phyloP scores from a whole-genome alignment of 352 stramenopile genomes.

The Pythium coloratum region DNA sequence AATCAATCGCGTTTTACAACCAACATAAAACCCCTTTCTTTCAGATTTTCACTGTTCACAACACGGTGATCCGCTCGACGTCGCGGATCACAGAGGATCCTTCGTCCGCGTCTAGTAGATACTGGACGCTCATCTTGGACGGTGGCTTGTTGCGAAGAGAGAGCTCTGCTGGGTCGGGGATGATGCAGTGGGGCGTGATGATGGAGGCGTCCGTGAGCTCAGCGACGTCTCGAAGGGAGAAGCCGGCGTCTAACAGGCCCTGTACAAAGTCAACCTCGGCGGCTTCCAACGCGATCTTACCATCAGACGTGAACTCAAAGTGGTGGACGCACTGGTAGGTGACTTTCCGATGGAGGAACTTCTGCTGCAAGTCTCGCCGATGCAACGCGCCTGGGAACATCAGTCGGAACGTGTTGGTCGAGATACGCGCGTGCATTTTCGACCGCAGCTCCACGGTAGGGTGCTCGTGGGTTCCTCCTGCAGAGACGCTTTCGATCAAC shows the following conservation, averaged over 20 bases:
- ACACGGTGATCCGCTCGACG: neutral
- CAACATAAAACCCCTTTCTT: neutral
- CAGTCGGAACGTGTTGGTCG: constrained; percentile 16
- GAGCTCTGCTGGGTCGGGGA: neutral
- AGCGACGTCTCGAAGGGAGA: constrained; percentile 39
- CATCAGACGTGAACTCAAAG: constrained; percentile 22
- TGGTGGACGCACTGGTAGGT: constrained; percentile 15
- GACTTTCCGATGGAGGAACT: constrained; percentile 19
- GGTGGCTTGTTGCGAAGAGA: neutral
- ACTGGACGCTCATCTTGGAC: constrained; percentile 3
- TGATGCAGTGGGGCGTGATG: constrained; percentile 11
- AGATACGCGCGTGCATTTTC: constrained; percentile 2
- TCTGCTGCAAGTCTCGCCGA: constrained; percentile 19
- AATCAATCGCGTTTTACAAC: too few relatives aligned
- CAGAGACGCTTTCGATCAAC: neutral
- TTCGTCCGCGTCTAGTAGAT: neutral
- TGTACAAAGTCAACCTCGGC: constrained; percentile 22
- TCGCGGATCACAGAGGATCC: too few relatives aligned
- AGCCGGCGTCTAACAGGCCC: constrained; percentile 24
- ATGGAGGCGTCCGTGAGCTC: constrained; percentile 33
- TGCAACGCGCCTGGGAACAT: constrained; percentile 26
- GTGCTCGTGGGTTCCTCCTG: neutral
- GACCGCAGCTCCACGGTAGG: constrained; percentile 10
- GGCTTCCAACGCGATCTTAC: constrained; percentile 13
- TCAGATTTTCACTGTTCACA: too few relatives aligned